phyloP scores from a whole-genome alignment of 371 early-diverging fungal species.

The Lichtheimia ramosa region DNA sequence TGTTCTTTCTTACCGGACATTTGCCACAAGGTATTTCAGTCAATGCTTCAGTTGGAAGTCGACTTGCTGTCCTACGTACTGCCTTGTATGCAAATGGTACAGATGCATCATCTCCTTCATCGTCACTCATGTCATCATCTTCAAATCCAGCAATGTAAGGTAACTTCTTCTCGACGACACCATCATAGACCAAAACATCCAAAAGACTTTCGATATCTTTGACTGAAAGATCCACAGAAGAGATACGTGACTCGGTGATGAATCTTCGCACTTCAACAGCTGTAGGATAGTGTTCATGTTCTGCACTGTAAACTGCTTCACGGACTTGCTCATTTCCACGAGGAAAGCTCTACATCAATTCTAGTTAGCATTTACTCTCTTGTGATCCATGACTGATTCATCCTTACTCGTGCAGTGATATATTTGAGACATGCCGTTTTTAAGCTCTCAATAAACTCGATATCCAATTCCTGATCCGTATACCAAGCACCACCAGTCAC shows the following conservation, averaged over 20 bases:
- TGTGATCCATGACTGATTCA: no score
- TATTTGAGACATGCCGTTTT: slow-evolving; percentile 75
- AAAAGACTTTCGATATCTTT: slow-evolving; percentile 81
- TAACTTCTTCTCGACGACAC: slow-evolving; percentile 72
- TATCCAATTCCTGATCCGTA: slow-evolving; percentile 95
- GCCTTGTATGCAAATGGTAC: slow-evolving; percentile 81
- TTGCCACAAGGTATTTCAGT: slow-evolving; percentile 86
- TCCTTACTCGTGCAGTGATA: slow-evolving; percentile 66
- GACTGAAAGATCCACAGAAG: slow-evolving; percentile 71
- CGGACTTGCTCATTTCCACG: slow-evolving; percentile 40
- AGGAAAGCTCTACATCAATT: slow-evolving; percentile 64
- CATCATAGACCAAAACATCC: slow-evolving; percentile 90
- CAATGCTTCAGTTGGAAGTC: slow-evolving; percentile 52
- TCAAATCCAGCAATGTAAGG: slow-evolving; percentile 53
- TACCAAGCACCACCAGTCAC: slow-evolving; percentile 98
- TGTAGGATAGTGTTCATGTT: slow-evolving; percentile 71
- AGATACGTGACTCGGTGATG: slow-evolving; percentile 71
- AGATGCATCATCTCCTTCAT: slow-evolving; percentile 41
- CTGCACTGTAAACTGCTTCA: slow-evolving; percentile 56
- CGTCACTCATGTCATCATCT: slow-evolving; percentile 28
- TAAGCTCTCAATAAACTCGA: slow-evolving; percentile 89
- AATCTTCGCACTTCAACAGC: slow-evolving; percentile 69
- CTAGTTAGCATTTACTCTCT: background rate
- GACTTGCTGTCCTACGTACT: slow-evolving; percentile 45
- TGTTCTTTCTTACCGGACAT: slow-evolving; percentile 61